Base-by-base conservation (phyloP, 139 green algal species). In the Coelastrella sp. region DNA sequence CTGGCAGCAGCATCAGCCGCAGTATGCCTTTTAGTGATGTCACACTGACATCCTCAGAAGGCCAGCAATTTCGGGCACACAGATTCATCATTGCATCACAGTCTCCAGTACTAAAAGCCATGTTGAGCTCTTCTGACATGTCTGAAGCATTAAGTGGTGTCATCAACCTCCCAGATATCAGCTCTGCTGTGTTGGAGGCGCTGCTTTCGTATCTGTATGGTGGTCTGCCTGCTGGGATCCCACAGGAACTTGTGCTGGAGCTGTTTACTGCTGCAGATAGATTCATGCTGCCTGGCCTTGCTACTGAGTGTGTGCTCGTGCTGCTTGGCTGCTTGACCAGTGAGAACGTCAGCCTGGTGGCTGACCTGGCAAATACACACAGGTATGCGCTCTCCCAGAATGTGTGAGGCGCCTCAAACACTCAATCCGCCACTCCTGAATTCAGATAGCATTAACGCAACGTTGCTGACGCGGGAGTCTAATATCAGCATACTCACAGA, bases 291-390 rank as follows among this genome's bases (percentile, higher is more conserved):
- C 69, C 40, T 38, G 69, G 69, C 5, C 41, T 79, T 8, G 69
- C 69, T 41, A 41, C 40, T 25, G 69, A 79, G 69, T 79, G 69
- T 27, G 41, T 79, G 40, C 69, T 79, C 32, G n/a, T 62, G n/a
- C 69, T 79, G 69, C 69, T 79, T 41, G 69, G 43, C n/a, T 79
- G 69, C 27, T 17, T 79, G 69, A 79, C 40, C 15, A 21, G 38
- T 41, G 69, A 79, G 69, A 79, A 79, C 30, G 69, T 79, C 32
- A 79, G 69, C 69, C 69, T 79, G n/a, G 69, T 79, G 23, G 69
- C 69, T 63, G 69, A 79, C 69, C 69, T 79, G 41, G 69, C 69
- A 23, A 79, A 57, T 41, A 79, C 69, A 79, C 69, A 63, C 69
- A 79, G 69, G 69, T 62, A 35, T 41, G 69, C 9, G 50, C 17